These are phyloP conservation scores for Francoa sonchifolia DNA, from an alignment of 441 rosid species.

Conservation along the genomic window DNA sequence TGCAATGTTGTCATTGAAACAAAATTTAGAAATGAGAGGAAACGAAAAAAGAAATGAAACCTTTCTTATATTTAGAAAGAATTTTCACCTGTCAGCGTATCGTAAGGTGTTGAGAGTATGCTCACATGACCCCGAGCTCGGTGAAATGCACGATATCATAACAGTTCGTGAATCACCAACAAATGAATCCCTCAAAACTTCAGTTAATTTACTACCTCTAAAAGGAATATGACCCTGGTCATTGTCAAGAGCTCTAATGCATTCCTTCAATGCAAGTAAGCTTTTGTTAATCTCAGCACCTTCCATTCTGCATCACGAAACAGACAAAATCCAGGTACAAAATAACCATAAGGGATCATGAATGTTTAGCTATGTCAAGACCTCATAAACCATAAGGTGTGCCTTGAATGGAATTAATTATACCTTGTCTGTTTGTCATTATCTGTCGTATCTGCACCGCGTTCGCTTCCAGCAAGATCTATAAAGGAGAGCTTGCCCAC, in stretches of 20 bases:
- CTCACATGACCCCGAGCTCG: slow-evolving; percentile 91
- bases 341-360: background rate
- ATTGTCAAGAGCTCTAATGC: slow-evolving; percentile 97
- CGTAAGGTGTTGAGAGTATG: slow-evolving; percentile 93
- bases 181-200: slow-evolving; percentile 93
- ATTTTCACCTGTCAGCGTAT: slow-evolving; percentile 85
- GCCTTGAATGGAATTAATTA: too few relatives aligned
- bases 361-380: background rate
- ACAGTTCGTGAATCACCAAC: slow-evolving; percentile 98
- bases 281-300: slow-evolving; percentile 99
- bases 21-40: slow-evolving; percentile 1
- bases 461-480: slow-evolving; percentile 99
- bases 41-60: background rate
- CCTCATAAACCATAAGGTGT: background rate
- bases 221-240: slow-evolving; percentile 98
- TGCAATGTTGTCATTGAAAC: slow-evolving; percentile 16
- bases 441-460: slow-evolving; percentile 98
- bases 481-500: slow-evolving; percentile 97
- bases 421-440: slow-evolving; percentile 98
- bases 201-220: slow-evolving; percentile 96
- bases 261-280: slow-evolving; percentile 91
- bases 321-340: background rate
- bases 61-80: background rate
- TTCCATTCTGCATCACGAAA: slow-evolving; percentile 61
- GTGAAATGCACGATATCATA: slow-evolving; percentile 97